A percentile compares a stretch with the other conserved stretches of the same genome.
phyloP scores from a whole-genome alignment of 495 filamentous ascomycete genomes.

The Trichoderma parareesei region DNA sequence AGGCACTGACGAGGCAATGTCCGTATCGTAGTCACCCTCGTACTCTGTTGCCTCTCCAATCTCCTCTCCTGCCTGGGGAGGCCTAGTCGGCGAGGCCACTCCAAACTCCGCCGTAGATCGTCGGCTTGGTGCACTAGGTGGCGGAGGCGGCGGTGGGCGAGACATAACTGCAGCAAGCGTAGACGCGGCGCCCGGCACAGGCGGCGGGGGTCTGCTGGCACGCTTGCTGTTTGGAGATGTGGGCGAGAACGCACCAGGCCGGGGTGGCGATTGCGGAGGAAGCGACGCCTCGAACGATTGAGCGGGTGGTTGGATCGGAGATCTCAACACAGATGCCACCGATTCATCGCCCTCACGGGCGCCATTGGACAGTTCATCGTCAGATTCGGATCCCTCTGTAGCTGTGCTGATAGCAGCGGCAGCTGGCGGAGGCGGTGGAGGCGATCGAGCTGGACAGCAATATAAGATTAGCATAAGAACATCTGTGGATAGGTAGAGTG shows the following conservation, averaged over 20 bases:
- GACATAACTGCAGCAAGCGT: slow-evolving; percentile 47
- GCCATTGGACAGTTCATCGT: slow-evolving; percentile 81
- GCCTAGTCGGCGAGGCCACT: slow-evolving; percentile 19
- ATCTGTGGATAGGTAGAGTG: neutral
- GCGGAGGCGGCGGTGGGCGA: slow-evolving; percentile 73
- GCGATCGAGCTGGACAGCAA: slow-evolving; percentile 44
- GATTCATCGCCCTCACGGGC: slow-evolving; percentile 33
- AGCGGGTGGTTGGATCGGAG: slow-evolving; percentile 18
- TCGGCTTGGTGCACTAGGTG: slow-evolving; percentile 50
- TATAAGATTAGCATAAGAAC: slow-evolving; percentile 16
- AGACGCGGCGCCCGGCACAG: slow-evolving; percentile 41
- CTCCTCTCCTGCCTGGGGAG: slow-evolving; percentile 48
- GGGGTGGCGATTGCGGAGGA: slow-evolving; percentile 46
- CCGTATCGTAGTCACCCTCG: slow-evolving; percentile 96
- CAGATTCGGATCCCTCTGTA: slow-evolving; percentile 79
- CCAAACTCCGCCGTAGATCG: slow-evolving; percentile 51
- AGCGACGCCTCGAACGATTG: slow-evolving; percentile 37
- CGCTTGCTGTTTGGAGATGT: slow-evolving; percentile 38
- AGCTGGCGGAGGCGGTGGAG: slow-evolving; percentile 41
- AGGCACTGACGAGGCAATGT: slow-evolving; percentile 81
- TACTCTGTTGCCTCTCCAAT: slow-evolving; percentile 86
- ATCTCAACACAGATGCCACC: slow-evolving; percentile 27
- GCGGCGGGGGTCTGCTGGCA: slow-evolving; percentile 43
- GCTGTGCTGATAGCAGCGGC: slow-evolving; percentile 47
- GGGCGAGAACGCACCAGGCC: slow-evolving; percentile 34